These are phyloP conservation scores for Alternaria alternata DNA, from an alignment of 2,329 filamentous ascomycete genomes.

Conservation along the genomic window DNA sequence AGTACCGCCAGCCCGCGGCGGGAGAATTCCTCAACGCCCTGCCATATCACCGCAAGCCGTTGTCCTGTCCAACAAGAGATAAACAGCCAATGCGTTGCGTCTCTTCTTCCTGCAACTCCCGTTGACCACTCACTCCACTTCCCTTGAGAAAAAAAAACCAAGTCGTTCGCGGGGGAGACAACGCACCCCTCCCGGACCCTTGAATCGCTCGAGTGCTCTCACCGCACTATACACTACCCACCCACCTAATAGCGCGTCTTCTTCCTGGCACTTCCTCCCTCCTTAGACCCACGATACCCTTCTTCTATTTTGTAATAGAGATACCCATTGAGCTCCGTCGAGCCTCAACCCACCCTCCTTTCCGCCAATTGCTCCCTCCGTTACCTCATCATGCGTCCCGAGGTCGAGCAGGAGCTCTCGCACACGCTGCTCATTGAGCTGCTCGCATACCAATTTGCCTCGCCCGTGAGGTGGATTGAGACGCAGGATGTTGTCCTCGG, in stretches of 20 bases:
- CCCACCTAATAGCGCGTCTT: conserved; percentile 22
- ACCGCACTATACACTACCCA: conserved; percentile 20
- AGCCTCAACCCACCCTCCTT: conserved; percentile 28
- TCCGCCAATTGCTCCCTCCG: conserved; percentile 9
- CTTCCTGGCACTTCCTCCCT: conserved; percentile 25
- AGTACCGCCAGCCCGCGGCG: conserved; percentile 33
- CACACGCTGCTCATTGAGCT: conserved; percentile 98
- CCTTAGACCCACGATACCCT: conserved; percentile 29
- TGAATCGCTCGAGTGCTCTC: conserved; percentile 15
- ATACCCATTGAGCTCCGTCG: conserved; percentile 38
- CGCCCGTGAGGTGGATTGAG: conserved; percentile 99
- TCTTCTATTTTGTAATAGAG: conserved; percentile 32
- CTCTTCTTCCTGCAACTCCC: conserved; percentile 29
- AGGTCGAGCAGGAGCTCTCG: conserved; percentile 98
- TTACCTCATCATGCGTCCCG: conserved; percentile 80
- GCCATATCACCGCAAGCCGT: conserved; percentile 21
- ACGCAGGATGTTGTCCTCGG: conserved; percentile 99
- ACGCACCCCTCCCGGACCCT: conserved; percentile 26
- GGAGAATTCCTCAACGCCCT: conserved; percentile 45
- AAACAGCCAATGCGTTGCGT: conserved; percentile 46
- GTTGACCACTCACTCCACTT: conserved; percentile 21
- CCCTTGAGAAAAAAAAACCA: conserved; percentile 9
- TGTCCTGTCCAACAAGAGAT: conserved; percentile 37
- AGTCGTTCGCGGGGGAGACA: conserved; percentile 18
- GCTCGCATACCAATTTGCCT: conserved; percentile 98